phyloP scores from a whole-genome alignment of 345 rosid genomes.

The Alliaria petiolata region DNA sequence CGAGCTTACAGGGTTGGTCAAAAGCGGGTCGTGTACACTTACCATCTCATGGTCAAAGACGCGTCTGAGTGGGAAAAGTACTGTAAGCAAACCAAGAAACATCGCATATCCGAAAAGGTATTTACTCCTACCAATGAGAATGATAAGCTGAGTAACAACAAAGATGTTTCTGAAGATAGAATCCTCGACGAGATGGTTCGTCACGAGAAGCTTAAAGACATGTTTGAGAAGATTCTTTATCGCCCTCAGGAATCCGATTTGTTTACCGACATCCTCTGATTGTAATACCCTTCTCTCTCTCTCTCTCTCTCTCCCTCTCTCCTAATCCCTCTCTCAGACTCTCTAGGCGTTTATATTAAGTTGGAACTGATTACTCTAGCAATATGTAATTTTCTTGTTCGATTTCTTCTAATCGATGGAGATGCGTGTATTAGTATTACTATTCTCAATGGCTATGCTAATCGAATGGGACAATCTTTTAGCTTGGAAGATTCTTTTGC shows the following conservation, averaged over 20 bases:
- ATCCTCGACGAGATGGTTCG: constrained; percentile 39
- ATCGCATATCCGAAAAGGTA: constrained; percentile 47
- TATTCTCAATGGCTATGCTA: not conserved
- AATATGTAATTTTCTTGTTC: not conserved
- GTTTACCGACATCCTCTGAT: constrained; percentile 12
- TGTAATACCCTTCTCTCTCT: not conserved
- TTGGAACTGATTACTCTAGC: not conserved
- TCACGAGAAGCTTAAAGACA: constrained; percentile 28
- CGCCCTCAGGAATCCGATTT: constrained; percentile 27
- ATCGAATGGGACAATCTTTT: not conserved
- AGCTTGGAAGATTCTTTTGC: constrained; percentile 4
- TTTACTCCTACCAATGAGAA: constrained; percentile 42
- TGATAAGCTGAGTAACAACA: constrained; percentile 3
- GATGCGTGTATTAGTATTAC: not conserved
- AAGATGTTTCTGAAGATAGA: constrained; percentile 30
- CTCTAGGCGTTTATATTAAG: not conserved
- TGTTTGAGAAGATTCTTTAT: constrained; percentile 32
- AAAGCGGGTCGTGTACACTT: constrained; percentile 51
- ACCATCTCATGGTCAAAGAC: constrained; percentile 56
- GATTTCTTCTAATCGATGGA: not conserved
- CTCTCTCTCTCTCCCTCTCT: not conserved
- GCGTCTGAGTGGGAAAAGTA: constrained; percentile 55
- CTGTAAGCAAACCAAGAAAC: constrained; percentile 47
- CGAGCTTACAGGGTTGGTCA: constrained; percentile 79
- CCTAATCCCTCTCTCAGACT: not conserved